Evolutionary conservation across 2,329 filamentous ascomycete species (phyloP).

Genomic region (Sclerotinia spermophila): DNA sequence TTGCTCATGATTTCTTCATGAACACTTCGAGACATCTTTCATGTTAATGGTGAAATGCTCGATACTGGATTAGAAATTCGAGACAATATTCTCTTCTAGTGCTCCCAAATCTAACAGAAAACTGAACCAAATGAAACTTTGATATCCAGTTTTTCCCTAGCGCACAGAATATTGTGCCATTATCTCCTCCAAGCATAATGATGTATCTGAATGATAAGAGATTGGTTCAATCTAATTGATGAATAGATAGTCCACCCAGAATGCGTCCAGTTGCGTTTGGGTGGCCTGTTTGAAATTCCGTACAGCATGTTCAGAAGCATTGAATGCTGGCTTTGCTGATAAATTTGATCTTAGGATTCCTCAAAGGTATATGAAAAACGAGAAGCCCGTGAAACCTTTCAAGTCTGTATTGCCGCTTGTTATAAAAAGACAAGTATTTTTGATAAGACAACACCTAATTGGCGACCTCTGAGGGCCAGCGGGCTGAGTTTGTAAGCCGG

Average conservation of each 20-base stretch:
- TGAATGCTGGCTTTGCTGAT: not conserved
- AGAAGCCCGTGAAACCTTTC: not conserved
- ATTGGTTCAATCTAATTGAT: not conserved
- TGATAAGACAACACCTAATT: not conserved
- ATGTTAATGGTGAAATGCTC: not conserved
- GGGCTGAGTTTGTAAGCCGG: not conserved
- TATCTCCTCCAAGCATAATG: not conserved
- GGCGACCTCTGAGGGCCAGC: not conserved
- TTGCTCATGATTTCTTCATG: too few species aligned
- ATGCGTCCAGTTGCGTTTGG: not conserved
- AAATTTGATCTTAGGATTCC: not conserved
- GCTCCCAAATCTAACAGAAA: not conserved
- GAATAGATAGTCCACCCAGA: not conserved
- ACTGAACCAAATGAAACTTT: not conserved
- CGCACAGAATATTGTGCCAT: not conserved
- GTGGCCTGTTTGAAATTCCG: not conserved
- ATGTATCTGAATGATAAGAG: not conserved
- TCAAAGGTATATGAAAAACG: not conserved
- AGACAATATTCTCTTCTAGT: not conserved
- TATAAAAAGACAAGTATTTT: not conserved
- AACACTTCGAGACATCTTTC: not conserved
- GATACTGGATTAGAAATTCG: too few species aligned
- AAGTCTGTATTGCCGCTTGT: not conserved
- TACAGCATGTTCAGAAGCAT: not conserved
- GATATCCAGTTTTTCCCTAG: not conserved